Evolutionary conservation across 805 yeast species (phyloP).

Genomic region (Maudiozyma serrabonitensis): DNA sequence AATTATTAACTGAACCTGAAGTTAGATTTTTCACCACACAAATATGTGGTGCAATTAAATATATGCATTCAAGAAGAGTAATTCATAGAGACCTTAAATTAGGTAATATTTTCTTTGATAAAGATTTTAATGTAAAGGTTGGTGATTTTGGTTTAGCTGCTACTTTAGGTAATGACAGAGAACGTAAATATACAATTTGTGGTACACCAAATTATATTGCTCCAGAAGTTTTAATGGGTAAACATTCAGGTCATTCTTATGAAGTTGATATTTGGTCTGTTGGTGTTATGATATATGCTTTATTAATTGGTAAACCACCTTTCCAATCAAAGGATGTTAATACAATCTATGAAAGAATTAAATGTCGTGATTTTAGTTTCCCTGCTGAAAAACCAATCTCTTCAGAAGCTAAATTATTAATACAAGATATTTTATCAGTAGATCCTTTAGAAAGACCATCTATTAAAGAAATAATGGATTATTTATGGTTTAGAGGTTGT

Average conservation of each 20-base stretch:
- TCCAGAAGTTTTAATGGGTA: slow-evolving; percentile 91
- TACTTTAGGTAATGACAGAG: slow-evolving; percentile 58
- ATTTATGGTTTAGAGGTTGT: slow-evolving; percentile 79
- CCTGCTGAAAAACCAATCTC: slow-evolving; percentile 63
- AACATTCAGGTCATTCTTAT: slow-evolving; percentile 78
- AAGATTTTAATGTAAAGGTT: slow-evolving; percentile 85
- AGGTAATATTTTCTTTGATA: slow-evolving; percentile 92
- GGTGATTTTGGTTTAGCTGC: slow-evolving; percentile 99
- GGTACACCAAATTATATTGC: slow-evolving; percentile 99
- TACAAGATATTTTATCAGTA: slow-evolving; percentile 60
- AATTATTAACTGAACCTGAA: slow-evolving; percentile 82
- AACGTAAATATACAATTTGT: slow-evolving; percentile 86
- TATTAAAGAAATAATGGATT: slow-evolving; percentile 65
- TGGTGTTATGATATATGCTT: slow-evolving; percentile 92
- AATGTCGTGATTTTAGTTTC: slow-evolving; percentile 66
- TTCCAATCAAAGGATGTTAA: slow-evolving; percentile 94
- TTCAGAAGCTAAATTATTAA: slow-evolving; percentile 60
- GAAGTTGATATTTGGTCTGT: slow-evolving; percentile 98
- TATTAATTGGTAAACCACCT: slow-evolving; percentile 91
- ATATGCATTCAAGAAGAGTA: slow-evolving; percentile 84
- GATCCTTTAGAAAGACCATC: slow-evolving; percentile 78
- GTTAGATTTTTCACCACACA: slow-evolving; percentile 85
- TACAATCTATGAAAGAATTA: slow-evolving; percentile 85
- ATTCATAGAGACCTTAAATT: slow-evolving; percentile 93
- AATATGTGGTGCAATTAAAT: slow-evolving; percentile 86